Evolutionary conservation across 768 basidiomycete genomes (phyloP).

Genomic region (Suillus subaureus): DNA sequence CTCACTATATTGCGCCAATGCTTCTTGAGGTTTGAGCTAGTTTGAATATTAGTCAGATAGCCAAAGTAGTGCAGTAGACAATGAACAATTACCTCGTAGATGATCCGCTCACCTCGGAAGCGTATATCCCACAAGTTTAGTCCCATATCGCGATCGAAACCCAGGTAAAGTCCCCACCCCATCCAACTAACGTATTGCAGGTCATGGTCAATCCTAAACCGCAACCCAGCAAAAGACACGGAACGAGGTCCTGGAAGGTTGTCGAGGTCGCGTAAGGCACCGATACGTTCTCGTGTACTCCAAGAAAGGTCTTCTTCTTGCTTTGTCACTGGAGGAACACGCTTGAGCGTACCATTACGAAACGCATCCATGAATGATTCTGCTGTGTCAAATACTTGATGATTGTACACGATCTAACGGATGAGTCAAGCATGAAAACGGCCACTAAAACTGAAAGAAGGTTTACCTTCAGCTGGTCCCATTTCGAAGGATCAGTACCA

Average conservation of each 20-base stretch:
- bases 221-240: constrained; percentile 59
- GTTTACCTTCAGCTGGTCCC: constrained; percentile 54
- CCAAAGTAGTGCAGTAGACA: neutral
- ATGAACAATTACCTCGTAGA: constrained; percentile 53
- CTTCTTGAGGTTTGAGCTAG: constrained; percentile 63
- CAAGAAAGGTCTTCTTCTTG: constrained; percentile 42
- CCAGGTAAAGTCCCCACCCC: constrained; percentile 63
- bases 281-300: constrained; percentile 46
- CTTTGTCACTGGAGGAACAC: constrained; percentile 36
- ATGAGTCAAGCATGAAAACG: constrained; percentile 2
- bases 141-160: constrained; percentile 73
- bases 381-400: constrained; percentile 51
- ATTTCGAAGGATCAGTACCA: constrained; percentile 52
- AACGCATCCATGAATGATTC: constrained; percentile 57
- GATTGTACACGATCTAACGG: constrained; percentile 56
- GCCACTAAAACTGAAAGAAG: neutral
- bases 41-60: neutral
- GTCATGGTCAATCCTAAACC: constrained; percentile 56
- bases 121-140: constrained; percentile 62
- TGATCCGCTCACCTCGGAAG: constrained; percentile 58
- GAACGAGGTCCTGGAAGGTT: constrained; percentile 64
- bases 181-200: constrained; percentile 64
- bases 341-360: constrained; percentile 52
- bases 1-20: constrained; percentile 58
- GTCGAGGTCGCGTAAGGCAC: constrained; percentile 53